Evolutionary conservation across 2,329 filamentous ascomycete species (phyloP).

Genomic region (Aureobasidium musti): DNA sequence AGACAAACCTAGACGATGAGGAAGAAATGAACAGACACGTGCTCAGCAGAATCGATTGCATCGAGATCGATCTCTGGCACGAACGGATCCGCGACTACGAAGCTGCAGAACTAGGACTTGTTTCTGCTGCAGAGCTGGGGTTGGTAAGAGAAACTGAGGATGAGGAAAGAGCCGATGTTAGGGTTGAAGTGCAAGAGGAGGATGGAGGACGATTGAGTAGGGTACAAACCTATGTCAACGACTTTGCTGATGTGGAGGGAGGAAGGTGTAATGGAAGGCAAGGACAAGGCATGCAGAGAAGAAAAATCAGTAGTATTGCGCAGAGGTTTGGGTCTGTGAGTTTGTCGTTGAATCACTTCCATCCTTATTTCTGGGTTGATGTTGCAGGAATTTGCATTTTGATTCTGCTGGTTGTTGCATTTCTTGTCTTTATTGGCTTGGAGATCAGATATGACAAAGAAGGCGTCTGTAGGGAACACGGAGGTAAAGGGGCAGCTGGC

Average conservation of each 20-base stretch:
- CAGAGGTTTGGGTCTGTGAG: neutral
- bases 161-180: neutral
- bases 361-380: conserved; percentile 19
- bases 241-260: neutral
- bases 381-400: neutral
- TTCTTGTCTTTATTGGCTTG: neutral
- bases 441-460: neutral
- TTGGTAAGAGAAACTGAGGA: neutral
- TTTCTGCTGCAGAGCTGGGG: neutral
- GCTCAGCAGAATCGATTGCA: conserved; percentile 15
- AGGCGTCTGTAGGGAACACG: neutral
- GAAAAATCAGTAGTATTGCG: neutral
- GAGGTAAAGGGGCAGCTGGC: neutral
- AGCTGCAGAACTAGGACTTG: neutral
- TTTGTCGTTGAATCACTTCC: neutral
- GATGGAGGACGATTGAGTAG: conserved; percentile 10
- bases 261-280: neutral
- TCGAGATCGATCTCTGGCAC: conserved; percentile 22
- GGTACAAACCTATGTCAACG: conserved; percentile 6
- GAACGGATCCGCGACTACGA: conserved; percentile 3
- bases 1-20: neutral
- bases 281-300: neutral
- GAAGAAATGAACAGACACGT: neutral
- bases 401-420: neutral
- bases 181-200: neutral